These are phyloP conservation scores for Yarrowia keelungensis DNA, from an alignment of 805 yeast genomes.

Conservation along the genomic window DNA sequence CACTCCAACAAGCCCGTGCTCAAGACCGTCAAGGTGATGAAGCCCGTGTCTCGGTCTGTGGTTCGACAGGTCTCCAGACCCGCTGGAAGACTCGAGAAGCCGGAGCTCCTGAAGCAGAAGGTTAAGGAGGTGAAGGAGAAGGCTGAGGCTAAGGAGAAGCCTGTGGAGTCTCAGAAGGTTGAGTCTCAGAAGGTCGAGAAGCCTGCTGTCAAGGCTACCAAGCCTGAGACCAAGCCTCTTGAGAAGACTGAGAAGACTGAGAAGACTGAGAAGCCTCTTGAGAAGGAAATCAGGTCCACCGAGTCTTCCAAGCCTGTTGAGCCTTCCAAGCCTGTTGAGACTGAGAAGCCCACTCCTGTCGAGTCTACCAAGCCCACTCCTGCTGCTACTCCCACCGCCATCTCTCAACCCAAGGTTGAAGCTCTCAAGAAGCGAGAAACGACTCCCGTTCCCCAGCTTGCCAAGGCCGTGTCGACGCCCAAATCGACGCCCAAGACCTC, in stretches of 20 bases:
- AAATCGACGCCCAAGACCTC: not conserved
- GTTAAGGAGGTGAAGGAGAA: constrained; percentile 4
- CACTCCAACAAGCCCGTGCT: constrained; percentile 14
- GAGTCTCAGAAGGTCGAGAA: not conserved
- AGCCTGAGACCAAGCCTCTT: not conserved
- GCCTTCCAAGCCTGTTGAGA: not conserved
- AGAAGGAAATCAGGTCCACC: not conserved
- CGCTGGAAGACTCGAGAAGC: constrained; percentile 23
- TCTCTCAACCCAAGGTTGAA: not conserved
- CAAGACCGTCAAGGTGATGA: constrained; percentile 37
- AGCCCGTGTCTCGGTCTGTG: constrained; percentile 7
- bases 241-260: constrained; percentile 2
- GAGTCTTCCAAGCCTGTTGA: not conserved
- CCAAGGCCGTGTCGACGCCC: constrained; percentile 2
- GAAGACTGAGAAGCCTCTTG: not conserved
- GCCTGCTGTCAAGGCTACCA: not conserved
- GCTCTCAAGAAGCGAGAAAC: constrained; percentile 5
- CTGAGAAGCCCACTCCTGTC: not conserved
- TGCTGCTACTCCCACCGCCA: not conserved
- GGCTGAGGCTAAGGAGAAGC: constrained; percentile 23
- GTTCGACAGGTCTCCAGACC: constrained; percentile 20
- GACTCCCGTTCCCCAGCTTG: constrained; percentile 2
- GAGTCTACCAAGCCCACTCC: not conserved
- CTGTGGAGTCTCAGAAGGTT: constrained; percentile 43
- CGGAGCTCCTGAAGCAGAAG: not conserved